These are phyloP conservation scores for Limonium bicolor DNA, from an alignment of 148 eudicot genomes.

Conservation along the genomic window DNA sequence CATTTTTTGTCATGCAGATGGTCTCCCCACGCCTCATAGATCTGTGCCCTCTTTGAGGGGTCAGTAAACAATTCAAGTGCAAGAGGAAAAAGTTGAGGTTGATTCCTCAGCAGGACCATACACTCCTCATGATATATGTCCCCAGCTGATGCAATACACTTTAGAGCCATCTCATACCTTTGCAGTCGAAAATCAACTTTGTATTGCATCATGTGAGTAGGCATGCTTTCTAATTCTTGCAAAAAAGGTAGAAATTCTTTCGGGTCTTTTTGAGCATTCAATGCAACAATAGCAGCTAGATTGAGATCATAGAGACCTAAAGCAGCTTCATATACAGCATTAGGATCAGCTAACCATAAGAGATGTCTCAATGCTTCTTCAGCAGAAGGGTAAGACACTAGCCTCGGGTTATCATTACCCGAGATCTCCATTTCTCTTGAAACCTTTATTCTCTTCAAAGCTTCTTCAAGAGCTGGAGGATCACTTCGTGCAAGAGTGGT, in stretches of 20 bases:
- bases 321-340: constrained; percentile 93
- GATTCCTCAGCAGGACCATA: constrained; percentile 54
- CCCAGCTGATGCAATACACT: constrained; percentile 64
- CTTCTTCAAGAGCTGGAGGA: constrained; percentile 92
- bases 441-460: constrained; percentile 65
- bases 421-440: constrained; percentile 72
- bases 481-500: constrained; percentile 92
- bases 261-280: constrained; percentile 86
- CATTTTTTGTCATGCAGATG: constrained; percentile 52
- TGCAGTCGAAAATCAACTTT: constrained; percentile 66
- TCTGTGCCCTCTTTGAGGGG: constrained; percentile 34
- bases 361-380: constrained; percentile 95
- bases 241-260: constrained; percentile 96
- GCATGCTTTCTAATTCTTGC: constrained; percentile 67
- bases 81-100: constrained; percentile 67
- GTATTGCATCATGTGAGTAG: constrained; percentile 54
- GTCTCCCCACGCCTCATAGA: constrained; percentile 96
- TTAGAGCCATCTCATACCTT: constrained; percentile 74
- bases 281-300: constrained; percentile 96
- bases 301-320: constrained; percentile 91
- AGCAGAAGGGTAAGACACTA: constrained; percentile 55
- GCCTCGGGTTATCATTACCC: constrained; percentile 36
- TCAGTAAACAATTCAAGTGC: constrained; percentile 57
- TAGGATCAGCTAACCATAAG: constrained; percentile 80
- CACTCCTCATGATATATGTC: constrained; percentile 54